Base-by-base conservation (phyloP, 495 filamentous ascomycete genomes). In the Neurospora tetraspora region DNA sequence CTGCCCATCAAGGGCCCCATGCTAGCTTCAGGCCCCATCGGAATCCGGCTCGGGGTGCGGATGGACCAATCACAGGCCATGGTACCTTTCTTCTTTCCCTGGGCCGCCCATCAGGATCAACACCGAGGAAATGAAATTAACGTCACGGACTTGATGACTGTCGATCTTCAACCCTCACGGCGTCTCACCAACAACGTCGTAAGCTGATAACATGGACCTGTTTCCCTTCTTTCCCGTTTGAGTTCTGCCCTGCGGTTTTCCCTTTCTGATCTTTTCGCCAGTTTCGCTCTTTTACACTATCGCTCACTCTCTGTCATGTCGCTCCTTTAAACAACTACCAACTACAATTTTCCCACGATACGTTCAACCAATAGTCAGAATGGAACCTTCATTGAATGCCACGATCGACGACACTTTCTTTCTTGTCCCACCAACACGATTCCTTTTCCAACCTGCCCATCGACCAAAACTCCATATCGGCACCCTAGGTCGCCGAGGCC, bases 401-500 rank as follows among this genome's bases (percentile, higher is more conserved):
- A 65, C 53, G 18, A 3, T 65, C 27, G 18, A 34, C 53, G 53
- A 34, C 23, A 7, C 1, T 65, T 34, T 27, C 4, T 16, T 65
- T 6, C 53, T 42, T n/a, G 37, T 59, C 37, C 72, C 72, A 9
- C 72, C 72, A 6, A 39, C 72, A 14, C 39, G 47, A 37, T 72
- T 71, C 38, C 72, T 73, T 36, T 73, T 73, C n/a, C 72, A 53
- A 59, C 72, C 43, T 14, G 72, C 72, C 16, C 69, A 71, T 34
- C 72, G 43, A 16, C 69, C 72, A 14, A 38, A 14, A 39, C 20
- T 45, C 18, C 37, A 59, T 27, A 72, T 73, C n/a, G 72, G 72
- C 8, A 20, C 71, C 16, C 12, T 75, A 68, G 53, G 53, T 34
- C 53, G 53, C 2, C 53, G 53, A 34, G 53, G 53, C 16, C 14